phyloP scores from a whole-genome alignment of 169 alveolate species.

The Plasmodium coatneyi region DNA sequence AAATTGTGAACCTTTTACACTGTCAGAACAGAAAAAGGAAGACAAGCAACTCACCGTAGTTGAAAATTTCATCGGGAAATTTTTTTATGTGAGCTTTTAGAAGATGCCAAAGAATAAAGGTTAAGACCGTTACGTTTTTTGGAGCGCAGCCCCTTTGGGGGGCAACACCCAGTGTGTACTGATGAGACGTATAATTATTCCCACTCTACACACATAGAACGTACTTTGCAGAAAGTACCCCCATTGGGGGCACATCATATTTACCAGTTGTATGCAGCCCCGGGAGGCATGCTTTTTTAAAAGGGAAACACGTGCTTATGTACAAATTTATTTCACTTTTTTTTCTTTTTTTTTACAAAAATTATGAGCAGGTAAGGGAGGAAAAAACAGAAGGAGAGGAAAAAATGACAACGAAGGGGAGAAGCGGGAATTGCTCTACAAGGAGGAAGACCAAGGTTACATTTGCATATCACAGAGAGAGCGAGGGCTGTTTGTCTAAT shows the following conservation, averaged over 20 bases:
- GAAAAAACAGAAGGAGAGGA: conserved; percentile 97
- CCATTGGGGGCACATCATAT: not conserved
- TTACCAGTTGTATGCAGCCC: not conserved
- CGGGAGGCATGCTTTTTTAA: not conserved
- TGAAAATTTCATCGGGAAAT: not conserved
- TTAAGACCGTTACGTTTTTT: not conserved
- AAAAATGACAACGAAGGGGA: conserved; percentile 95
- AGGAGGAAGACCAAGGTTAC: conserved; percentile 96
- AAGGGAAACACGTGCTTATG: not conserved
- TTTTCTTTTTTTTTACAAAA: conserved; percentile 15
- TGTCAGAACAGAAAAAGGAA: not conserved
- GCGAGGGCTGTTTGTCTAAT: not conserved
- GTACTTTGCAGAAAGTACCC: not conserved
- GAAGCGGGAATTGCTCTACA: conserved; percentile 95
- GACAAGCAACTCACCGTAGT: not conserved
- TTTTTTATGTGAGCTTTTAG: conserved; percentile 12
- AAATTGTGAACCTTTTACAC: not conserved
- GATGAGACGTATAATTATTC: not conserved
- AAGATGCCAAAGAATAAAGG: conserved; percentile 76
- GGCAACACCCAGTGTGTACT: not conserved
- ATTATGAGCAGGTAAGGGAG: conserved; percentile 95
- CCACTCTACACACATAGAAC: not conserved
- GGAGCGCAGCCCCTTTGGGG: not conserved
- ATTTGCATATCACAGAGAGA: not conserved
- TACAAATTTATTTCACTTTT: not conserved